Evolutionary conservation across 768 basidiomycete genomes (phyloP).

Genomic region (Podaxis mareebaensis): DNA sequence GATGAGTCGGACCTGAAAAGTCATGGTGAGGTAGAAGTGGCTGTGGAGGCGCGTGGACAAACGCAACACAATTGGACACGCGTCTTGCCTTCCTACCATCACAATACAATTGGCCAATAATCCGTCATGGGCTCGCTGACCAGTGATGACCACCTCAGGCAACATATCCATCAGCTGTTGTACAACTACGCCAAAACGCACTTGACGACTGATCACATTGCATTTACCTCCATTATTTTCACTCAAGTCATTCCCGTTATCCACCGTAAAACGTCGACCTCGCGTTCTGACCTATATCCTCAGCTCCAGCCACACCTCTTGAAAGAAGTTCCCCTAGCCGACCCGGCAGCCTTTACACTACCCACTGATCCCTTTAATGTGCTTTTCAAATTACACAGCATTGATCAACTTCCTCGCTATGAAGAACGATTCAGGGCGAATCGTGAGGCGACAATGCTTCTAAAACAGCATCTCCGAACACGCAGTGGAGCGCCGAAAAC

Average conservation of each 20-base stretch:
- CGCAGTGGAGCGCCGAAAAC: slow-evolving; percentile 31
- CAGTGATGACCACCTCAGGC: background rate
- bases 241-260: background rate
- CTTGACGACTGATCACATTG: slow-evolving; percentile 12
- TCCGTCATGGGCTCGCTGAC: background rate
- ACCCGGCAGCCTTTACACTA: slow-evolving; percentile 5
- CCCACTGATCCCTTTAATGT: slow-evolving; percentile 14
- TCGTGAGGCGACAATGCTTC: slow-evolving; percentile 1
- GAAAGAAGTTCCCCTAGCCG: slow-evolving; percentile 7
- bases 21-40: too few relatives aligned
- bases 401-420: slow-evolving; percentile 6
- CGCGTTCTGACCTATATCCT: background rate
- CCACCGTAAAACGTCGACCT: too few relatives aligned
- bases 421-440: slow-evolving; percentile 10
- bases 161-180: slow-evolving; percentile 12
- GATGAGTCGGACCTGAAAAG: too few relatives aligned
- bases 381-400: slow-evolving; percentile 5
- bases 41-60: too few relatives aligned
- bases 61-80: background rate
- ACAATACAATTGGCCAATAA: background rate
- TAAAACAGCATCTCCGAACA: slow-evolving; percentile 20
- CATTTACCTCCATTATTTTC: slow-evolving; percentile 3
- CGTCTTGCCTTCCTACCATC: background rate
- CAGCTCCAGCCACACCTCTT: slow-evolving; percentile 10
- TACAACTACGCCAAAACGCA: slow-evolving; percentile 15